These are phyloP conservation scores for Solanum hybrid DNA, from an alignment of 305 asterid species.

Conservation along the genomic window DNA sequence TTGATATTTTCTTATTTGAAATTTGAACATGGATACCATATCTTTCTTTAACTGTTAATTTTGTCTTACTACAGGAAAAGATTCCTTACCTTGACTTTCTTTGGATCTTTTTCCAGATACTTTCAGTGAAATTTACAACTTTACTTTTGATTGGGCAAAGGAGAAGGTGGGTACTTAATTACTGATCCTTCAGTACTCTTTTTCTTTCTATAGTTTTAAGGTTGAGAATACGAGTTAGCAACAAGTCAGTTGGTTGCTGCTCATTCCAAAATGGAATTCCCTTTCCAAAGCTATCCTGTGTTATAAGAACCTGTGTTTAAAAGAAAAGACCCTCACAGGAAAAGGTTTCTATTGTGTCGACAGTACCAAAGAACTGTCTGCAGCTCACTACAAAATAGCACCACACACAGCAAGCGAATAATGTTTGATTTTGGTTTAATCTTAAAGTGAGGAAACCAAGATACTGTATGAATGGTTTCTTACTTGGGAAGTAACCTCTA, in stretches of 20 bases:
- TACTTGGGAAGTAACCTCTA: not conserved
- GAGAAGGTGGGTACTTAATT: constrained; percentile 53
- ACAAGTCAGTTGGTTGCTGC: not conserved
- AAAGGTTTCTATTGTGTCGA: not conserved
- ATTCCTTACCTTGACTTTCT: not conserved
- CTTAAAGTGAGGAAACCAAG: not conserved
- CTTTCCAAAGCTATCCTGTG: not conserved
- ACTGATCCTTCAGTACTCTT: not conserved
- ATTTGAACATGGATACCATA: not conserved
- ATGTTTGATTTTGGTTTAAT: not conserved
- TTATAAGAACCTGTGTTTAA: not conserved
- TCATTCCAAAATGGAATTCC: not conserved
- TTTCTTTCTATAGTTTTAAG: not conserved
- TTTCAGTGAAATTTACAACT: constrained; percentile 83
- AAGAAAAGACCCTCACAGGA: not conserved
- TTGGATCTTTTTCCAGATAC: constrained; percentile 41
- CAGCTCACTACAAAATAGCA: not conserved
- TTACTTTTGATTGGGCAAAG: constrained; percentile 96
- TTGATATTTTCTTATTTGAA: not conserved
- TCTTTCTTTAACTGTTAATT: not conserved
- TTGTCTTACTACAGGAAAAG: not conserved
- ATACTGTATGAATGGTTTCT: not conserved
- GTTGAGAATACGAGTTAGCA: not conserved
- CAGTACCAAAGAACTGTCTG: not conserved
- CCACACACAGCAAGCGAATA: not conserved